Evolutionary conservation across 495 filamentous ascomycete species (phyloP).

Genomic region (Astrothelium macrocarpum): DNA sequence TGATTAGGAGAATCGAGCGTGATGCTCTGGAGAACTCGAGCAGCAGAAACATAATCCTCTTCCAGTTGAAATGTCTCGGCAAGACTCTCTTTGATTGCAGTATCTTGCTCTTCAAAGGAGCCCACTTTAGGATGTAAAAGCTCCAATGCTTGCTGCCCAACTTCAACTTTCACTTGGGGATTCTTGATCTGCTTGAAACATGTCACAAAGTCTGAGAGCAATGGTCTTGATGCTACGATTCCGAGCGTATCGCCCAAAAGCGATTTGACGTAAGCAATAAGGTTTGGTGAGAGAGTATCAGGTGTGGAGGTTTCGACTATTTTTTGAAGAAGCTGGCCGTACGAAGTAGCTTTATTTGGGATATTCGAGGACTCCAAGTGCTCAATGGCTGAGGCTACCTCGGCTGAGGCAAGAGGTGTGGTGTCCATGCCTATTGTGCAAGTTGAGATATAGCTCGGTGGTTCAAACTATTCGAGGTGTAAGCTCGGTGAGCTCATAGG

Average conservation of each 20-base stretch:
- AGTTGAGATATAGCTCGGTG: too few relatives aligned
- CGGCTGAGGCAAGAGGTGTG: slow-evolving; percentile 46
- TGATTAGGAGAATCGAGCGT: slow-evolving; percentile 81
- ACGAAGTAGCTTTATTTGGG: slow-evolving; percentile 49
- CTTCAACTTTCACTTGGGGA: slow-evolving; percentile 53
- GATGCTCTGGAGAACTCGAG: slow-evolving; percentile 69
- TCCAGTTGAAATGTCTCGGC: slow-evolving; percentile 73
- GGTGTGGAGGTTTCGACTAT: slow-evolving; percentile 50
- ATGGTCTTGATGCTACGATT: slow-evolving; percentile 62
- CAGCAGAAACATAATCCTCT: slow-evolving; percentile 71
- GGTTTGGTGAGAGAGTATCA: slow-evolving; percentile 48
- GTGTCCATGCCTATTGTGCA: not conserved
- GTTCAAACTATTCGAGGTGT: not conserved
- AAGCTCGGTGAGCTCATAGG: not conserved
- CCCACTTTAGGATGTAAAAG: slow-evolving; percentile 55
- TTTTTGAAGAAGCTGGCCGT: slow-evolving; percentile 55
- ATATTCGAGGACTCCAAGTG: slow-evolving; percentile 44
- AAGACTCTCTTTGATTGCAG: slow-evolving; percentile 65
- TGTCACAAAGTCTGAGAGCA: slow-evolving; percentile 58
- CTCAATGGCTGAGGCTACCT: slow-evolving; percentile 46
- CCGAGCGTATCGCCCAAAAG: slow-evolving; percentile 60
- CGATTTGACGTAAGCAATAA: slow-evolving; percentile 58
- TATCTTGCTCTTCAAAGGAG: slow-evolving; percentile 78
- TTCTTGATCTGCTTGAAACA: slow-evolving; percentile 47
- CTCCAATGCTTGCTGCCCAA: slow-evolving; percentile 57